Conservation (phyloP, 805 yeast genomes). For the Brettanomyces sp. region DNA sequence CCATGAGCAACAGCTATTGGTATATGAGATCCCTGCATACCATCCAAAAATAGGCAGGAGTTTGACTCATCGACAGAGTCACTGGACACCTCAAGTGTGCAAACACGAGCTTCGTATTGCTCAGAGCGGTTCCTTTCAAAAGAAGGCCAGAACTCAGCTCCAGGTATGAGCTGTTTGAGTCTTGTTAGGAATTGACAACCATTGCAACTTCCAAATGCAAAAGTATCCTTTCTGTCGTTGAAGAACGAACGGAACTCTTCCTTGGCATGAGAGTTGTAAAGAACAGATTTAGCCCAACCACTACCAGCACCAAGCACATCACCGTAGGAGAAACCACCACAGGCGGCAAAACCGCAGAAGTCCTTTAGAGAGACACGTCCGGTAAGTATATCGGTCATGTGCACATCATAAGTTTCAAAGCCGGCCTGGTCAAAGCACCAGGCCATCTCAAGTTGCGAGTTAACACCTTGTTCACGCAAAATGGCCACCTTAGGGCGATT, state of each 20-base stretch:
- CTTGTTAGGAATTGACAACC: constrained; percentile 95
- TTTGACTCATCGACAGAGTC: constrained; percentile 33
- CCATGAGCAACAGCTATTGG: constrained; percentile 99
- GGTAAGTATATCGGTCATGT: constrained; percentile 83
- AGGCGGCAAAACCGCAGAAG: constrained; percentile 92
- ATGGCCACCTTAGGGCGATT: constrained; percentile 84
- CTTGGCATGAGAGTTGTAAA: constrained; percentile 72
- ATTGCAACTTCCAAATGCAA: constrained; percentile 97
- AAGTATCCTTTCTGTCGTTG: constrained; percentile 80
- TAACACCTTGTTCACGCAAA: constrained; percentile 96
- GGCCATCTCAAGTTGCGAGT: constrained; percentile 98
- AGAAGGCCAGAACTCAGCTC: constrained; percentile 91
- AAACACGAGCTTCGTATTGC: constrained; percentile 93
- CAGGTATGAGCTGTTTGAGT: constrained; percentile 81
- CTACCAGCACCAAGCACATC: constrained; percentile 98
- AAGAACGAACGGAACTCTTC: constrained; percentile 72
- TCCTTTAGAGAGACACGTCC: constrained; percentile 66
- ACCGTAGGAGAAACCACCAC: constrained; percentile 99
- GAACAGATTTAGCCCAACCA: constrained; percentile 97
- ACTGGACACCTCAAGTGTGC: constrained; percentile 68
- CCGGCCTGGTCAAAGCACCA: constrained; percentile 95
- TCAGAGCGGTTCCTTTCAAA: constrained; percentile 87
- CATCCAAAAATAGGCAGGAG: constrained; percentile 63
- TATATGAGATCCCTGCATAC: constrained; percentile 86
- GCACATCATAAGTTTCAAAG: constrained; percentile 87